Evolutionary conservation across 202 grass and related monocot genomes (phyloP).

Genomic region (Musa balbisiana): DNA sequence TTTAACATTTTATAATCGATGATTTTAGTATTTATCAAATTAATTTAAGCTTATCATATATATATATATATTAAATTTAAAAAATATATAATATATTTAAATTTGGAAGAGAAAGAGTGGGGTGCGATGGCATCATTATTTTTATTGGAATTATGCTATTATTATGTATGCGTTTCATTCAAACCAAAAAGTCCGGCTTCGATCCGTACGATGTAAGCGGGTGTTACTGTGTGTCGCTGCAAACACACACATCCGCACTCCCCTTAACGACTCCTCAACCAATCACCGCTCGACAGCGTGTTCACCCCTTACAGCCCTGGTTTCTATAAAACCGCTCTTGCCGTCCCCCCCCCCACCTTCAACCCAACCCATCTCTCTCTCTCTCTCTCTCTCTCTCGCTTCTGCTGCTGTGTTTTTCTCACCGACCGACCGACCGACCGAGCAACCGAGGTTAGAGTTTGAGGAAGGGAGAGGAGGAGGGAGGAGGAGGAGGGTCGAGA

Average conservation of each 20-base stretch:
- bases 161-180: not conserved
- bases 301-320: not conserved
- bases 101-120: too few relatives aligned
- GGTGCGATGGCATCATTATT: too few relatives aligned
- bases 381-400: not conserved
- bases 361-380: not conserved
- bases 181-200: not conserved
- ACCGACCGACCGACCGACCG: too few relatives aligned
- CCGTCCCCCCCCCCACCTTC: not conserved
- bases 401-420: not conserved
- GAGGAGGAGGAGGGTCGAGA: slow-evolving; percentile 12
- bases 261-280: not conserved
- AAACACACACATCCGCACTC: not conserved
- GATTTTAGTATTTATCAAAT: too few relatives aligned
- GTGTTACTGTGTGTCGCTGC: not conserved
- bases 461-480: not conserved
- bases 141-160: too few relatives aligned
- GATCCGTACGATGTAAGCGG: not conserved
- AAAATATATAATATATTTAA: too few relatives aligned
- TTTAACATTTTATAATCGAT: too few relatives aligned
- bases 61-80: too few relatives aligned
- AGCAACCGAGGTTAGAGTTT: not conserved
- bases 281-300: not conserved
- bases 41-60: too few relatives aligned
- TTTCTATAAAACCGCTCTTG: not conserved